Conservation (phyloP, 208 protist genomes). For the Leishmania mexicana region DNA sequence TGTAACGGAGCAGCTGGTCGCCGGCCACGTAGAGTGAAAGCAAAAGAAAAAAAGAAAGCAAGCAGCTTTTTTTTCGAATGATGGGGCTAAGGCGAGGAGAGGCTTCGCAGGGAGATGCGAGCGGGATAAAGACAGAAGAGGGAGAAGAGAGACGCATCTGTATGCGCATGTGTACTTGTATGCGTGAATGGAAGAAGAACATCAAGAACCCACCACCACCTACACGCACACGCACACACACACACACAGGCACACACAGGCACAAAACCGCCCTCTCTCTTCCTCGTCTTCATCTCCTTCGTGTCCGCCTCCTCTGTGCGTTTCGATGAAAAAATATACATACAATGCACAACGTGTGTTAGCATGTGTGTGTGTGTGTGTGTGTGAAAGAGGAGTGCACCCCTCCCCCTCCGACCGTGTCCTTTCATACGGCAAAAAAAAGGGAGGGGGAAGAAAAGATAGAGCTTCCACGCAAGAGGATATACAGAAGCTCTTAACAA, state of each 20-base stretch:
- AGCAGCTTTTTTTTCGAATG: background rate
- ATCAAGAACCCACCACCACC: background rate
- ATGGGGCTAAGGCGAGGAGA: background rate
- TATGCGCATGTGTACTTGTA: background rate
- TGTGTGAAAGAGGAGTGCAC: background rate
- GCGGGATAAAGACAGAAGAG: background rate
- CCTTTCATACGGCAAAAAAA: background rate
- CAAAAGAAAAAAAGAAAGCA: background rate
- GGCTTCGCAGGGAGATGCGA: background rate
- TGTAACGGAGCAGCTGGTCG: background rate
- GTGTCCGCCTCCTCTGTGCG: background rate
- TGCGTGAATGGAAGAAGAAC: background rate
- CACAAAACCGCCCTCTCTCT: background rate
- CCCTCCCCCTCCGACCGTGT: background rate
- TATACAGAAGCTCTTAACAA: background rate
- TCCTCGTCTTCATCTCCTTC: background rate
- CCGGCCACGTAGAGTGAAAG: background rate
- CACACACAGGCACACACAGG: background rate
- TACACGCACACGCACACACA: background rate
- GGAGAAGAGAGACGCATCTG: background rate
- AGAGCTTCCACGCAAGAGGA: background rate
- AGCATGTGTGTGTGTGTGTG: background rate
- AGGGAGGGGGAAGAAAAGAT: background rate
- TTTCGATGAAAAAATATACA: background rate
- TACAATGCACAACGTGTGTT: background rate